Base-by-base conservation (phyloP, 371 early-diverging fungal species). In the Mucor circinelloides region DNA sequence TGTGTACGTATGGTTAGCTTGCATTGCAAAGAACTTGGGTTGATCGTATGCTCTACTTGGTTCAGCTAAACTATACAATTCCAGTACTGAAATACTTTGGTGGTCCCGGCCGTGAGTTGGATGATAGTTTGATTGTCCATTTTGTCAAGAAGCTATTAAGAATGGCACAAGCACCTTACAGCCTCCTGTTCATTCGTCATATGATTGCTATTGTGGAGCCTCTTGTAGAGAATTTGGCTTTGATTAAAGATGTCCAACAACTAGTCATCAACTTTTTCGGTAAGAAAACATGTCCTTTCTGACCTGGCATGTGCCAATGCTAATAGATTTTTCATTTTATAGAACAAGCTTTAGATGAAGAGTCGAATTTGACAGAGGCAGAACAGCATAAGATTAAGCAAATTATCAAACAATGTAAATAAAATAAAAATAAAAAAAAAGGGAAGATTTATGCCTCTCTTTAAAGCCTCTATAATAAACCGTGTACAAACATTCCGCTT, bases 31-130 rank as follows among this genome's bases (percentile, higher is more conserved):
- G 84, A 64, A 79, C 83, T 36, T 85, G 89, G 70, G 74, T 90
- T 25, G 87, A 89, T 60, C 85, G 88, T 38, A 81, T 91, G 76
- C 79, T 90, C 8, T 84, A 85, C 58, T 66, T 91, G 36, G 87
- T 86, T 57, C 85, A 88, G 55, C 70, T 90, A 30, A 78, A 86
- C 66, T 90, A 85, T 68, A 82, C 79, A 1, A 64, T 81, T 32
- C 90, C 90, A 1, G 85, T 89, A 4, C 66, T 90, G 7, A 79
- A 85, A 40, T 90, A 83, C 58, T 79, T 87, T 58, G 72, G 72
- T 28, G 64, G 71, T n/a, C 69, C 75, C 10, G 83, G 79, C 1
- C 72, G 71, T 19, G 83, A 82, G 46, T 68, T 86, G 44, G 89
- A 89, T 62, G 80, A 85, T 44, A 87, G 88, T 70, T 69, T 89